These are phyloP conservation scores for Cutaneotrichosporon sp. DNA, from an alignment of 1,284 basidiomycete genomes.

Conservation along the genomic window DNA sequence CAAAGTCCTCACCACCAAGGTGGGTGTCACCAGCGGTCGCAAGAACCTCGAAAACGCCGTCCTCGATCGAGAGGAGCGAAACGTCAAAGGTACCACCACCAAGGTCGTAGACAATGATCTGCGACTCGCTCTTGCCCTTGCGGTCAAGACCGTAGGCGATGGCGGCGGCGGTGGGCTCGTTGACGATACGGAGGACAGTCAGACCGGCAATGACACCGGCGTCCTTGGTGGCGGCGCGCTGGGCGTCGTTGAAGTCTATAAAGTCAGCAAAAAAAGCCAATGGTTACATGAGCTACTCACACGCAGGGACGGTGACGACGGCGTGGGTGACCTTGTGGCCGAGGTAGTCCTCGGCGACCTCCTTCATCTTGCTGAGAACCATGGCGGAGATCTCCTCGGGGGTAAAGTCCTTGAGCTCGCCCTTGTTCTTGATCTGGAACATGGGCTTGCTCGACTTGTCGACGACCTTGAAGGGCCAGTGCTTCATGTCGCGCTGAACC, in stretches of 20 bases:
- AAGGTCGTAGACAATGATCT: conserved; percentile 97
- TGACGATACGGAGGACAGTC: conserved; percentile 95
- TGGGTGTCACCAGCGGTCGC: conserved; percentile 99
- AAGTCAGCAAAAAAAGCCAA: conserved; percentile 67
- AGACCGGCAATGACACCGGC: conserved; percentile 96
- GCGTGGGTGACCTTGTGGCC: conserved; percentile 77
- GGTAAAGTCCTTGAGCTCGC: conserved; percentile 79
- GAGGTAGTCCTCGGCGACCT: conserved; percentile 95
- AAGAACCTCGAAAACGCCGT: conserved; percentile 99
- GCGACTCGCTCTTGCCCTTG: conserved; percentile 57
- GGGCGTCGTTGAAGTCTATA: conserved; percentile 99
- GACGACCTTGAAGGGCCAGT: conserved; percentile 69
- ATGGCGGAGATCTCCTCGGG: conserved; percentile 97
- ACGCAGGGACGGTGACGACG: conserved; percentile 63
- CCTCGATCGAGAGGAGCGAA: conserved; percentile 93
- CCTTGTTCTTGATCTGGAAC: conserved; percentile 79
- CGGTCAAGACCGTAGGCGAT: conserved; percentile 93
- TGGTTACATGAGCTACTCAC: conserved; percentile 9
- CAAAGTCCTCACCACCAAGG: conserved; percentile 98
- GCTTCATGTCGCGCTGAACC: conserved; percentile 69
- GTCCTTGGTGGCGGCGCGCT: conserved; percentile 96
- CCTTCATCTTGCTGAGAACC: conserved; percentile 97
- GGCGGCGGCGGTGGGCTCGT: conserved; percentile 97
- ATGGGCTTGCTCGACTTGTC: conserved; percentile 79
- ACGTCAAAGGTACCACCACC: conserved; percentile 99